Evolutionary conservation across 2,329 filamentous ascomycete species (phyloP), one percentile per base, ranked within the genome.

Genomic region (Ophiostoma triangulosporum): DNA sequence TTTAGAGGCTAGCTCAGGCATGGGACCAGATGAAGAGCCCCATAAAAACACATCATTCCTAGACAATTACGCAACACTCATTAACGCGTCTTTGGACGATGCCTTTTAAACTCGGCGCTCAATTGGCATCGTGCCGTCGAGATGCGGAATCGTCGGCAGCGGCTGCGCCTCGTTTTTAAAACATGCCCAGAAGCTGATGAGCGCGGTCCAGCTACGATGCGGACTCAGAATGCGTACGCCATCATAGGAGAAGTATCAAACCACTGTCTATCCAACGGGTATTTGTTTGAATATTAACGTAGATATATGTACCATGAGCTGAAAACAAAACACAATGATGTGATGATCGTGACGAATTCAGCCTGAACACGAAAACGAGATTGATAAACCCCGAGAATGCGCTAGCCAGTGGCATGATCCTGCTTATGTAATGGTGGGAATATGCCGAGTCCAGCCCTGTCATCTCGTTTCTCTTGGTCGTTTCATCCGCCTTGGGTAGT

Each of bases 11-110:
- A n/a, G n/a, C n/a, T n/a, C 35, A 38, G 35, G 7, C 35, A 17
- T 20, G 35, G 9, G 35, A 17, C n/a, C 38, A 43, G 20, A 43
- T 38, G 38, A 46, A 31, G 7, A 27, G 43, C 43, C 26, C 43
- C 43, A 46, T n/a, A 29, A 17, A 33, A 46, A 46, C 26, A 46
- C 43, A 43, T 43, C 40, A 45, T 29, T 46, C 43, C 43, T 46
- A 29, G 43, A 46, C 43, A 46, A 27, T 46, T 46, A 46, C 43
- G 43, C 43, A 46, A 46, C 43, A 46, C 43, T 29, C 43, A 46
- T 29, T 46, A 46, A 46, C 43, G 43, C 43, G 43, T 46, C 26
- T 46, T 15, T 29, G 26, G 17, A n/a, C 24, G 31, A 32, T 32
- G 12, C 31, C 31, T 32, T n/a, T n/a, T n/a, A n/a, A n/a, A n/a